These are phyloP conservation scores for Wickerhamiella bombiphila DNA, from an alignment of 805 yeast species.

Conservation along the genomic window DNA sequence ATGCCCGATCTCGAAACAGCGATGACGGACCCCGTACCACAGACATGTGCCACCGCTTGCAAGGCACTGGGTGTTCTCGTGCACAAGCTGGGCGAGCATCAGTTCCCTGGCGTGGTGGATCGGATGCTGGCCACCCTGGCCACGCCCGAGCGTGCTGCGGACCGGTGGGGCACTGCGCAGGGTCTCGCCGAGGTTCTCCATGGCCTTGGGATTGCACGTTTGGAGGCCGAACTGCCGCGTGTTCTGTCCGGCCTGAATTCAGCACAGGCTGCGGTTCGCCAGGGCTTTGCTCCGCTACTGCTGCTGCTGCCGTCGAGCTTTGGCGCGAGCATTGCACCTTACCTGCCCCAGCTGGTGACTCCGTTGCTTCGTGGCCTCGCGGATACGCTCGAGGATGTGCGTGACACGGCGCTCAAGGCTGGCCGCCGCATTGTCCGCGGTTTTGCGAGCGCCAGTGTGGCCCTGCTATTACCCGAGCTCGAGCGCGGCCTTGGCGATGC, in stretches of 20 bases:
- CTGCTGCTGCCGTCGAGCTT: slow-evolving; percentile 88
- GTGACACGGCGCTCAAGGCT: slow-evolving; percentile 81
- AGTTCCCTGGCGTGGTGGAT: slow-evolving; percentile 82
- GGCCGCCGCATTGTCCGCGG: slow-evolving; percentile 84
- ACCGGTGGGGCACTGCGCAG: slow-evolving; percentile 93
- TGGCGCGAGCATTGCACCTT: slow-evolving; percentile 73
- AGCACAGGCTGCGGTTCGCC: slow-evolving; percentile 59
- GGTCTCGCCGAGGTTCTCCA: slow-evolving; percentile 87
- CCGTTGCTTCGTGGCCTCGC: slow-evolving; percentile 86
- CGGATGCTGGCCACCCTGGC: slow-evolving; percentile 59
- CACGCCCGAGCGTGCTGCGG: slow-evolving; percentile 72
- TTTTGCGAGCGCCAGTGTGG: slow-evolving; percentile 86
- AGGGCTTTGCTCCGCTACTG: slow-evolving; percentile 82
- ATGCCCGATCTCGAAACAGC: slow-evolving; percentile 77
- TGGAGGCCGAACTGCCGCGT: slow-evolving; percentile 77
- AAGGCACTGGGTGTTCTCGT: slow-evolving; percentile 93
- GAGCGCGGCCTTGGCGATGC: slow-evolving; percentile 76
- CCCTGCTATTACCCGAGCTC: slow-evolving; percentile 80
- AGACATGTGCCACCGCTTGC: slow-evolving; percentile 92
- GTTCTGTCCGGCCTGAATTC: slow-evolving; percentile 59
- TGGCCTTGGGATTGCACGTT: slow-evolving; percentile 75
- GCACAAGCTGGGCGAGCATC: slow-evolving; percentile 90
- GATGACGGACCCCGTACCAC: slow-evolving; percentile 98
- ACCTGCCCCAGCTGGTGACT: slow-evolving; percentile 72
- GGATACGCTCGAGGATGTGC: slow-evolving; percentile 69